phyloP scores from a whole-genome alignment of 305 asterid species.

The Plantago coronopus region DNA sequence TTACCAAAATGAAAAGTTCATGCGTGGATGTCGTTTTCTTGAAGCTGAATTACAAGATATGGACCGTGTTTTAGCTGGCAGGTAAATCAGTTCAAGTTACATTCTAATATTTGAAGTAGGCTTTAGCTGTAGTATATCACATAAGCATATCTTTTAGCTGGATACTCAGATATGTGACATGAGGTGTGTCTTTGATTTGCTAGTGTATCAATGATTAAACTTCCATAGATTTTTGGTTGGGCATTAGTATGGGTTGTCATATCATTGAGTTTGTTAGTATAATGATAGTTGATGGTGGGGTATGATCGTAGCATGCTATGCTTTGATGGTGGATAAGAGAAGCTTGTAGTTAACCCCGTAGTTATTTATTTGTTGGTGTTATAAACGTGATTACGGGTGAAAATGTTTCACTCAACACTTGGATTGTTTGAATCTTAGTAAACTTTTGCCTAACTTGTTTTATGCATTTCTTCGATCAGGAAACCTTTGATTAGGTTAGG shows the following conservation, averaged over 20 bases:
- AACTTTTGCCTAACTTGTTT: not conserved
- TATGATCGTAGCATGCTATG: constrained; percentile 25
- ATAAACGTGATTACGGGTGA: too few species aligned
- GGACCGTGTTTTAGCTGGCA: constrained; percentile 81
- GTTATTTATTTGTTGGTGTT: too few species aligned
- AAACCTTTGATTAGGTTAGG: constrained; percentile 84
- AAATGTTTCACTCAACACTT: too few species aligned
- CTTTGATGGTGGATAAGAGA: constrained; percentile 25
- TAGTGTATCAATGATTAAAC: constrained; percentile 5
- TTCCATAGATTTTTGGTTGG: constrained; percentile 25
- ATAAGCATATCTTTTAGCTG: too few species aligned
- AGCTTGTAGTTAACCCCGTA: not conserved
- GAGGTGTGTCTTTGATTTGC: constrained; percentile 9
- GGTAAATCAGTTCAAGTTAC: constrained; percentile 36
- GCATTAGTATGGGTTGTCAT: constrained; percentile 30
- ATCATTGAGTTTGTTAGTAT: constrained; percentile 27
- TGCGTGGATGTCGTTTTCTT: constrained; percentile 93
- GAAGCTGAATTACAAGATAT: constrained; percentile 97
- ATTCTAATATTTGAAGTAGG: too few species aligned
- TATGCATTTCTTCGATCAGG: constrained; percentile 37
- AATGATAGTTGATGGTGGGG: constrained; percentile 40
- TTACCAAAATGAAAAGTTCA: constrained; percentile 72
- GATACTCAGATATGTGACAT: not conserved
- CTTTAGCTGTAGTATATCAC: too few species aligned
- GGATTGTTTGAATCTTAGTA: too few species aligned